Percentiles rank a stretch among this genome's conserved stretches.
phyloP scores from a whole-genome alignment of 768 basidiomycete species.

The Boletus tomentosulus region DNA sequence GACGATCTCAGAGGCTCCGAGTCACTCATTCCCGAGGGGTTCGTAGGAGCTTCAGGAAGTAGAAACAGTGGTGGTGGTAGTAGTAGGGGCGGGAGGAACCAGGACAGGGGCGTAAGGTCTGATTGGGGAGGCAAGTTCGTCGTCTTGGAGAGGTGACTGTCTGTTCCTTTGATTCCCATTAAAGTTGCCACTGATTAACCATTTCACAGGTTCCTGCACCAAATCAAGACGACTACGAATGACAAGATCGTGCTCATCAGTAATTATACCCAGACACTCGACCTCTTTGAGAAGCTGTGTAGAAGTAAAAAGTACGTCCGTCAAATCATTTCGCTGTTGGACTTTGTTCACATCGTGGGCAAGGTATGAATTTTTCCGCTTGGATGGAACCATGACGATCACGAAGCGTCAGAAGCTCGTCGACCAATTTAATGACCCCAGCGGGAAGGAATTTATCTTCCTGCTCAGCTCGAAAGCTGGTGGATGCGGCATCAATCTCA shows the following conservation, averaged over 20 bases:
- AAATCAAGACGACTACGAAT: conserved; percentile 72
- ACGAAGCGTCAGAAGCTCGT: conserved; percentile 92
- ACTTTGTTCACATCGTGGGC: neutral
- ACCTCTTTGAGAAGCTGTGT: conserved; percentile 87
- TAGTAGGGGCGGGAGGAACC: conserved; percentile 39
- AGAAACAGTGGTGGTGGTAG: conserved; percentile 26
- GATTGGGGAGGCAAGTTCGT: conserved; percentile 91
- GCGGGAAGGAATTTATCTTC: conserved; percentile 92
- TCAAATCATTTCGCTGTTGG: neutral
- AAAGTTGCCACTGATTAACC: neutral
- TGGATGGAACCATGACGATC: conserved; percentile 95
- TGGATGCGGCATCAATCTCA: conserved; percentile 95
- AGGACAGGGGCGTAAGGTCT: conserved; percentile 50
- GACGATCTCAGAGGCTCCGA: conserved; percentile 81
- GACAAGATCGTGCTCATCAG: conserved; percentile 98
- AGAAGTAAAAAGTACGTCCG: conserved; percentile 70
- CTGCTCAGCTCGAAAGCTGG: conserved; percentile 93
- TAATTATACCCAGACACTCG: conserved; percentile 94
- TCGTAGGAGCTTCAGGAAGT: conserved; percentile 45
- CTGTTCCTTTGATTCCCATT: neutral
- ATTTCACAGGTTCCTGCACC: conserved; percentile 71
- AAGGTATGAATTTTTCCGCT: conserved; percentile 85
- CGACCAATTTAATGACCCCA: conserved; percentile 92
- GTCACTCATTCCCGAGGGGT: conserved; percentile 75
- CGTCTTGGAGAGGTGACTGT: conserved; percentile 78